Percentiles rank a stretch among this genome's conserved stretches.
phyloP scores from a whole-genome alignment of 2,329 filamentous ascomycete species.

The Aureobasidium namibiae region DNA sequence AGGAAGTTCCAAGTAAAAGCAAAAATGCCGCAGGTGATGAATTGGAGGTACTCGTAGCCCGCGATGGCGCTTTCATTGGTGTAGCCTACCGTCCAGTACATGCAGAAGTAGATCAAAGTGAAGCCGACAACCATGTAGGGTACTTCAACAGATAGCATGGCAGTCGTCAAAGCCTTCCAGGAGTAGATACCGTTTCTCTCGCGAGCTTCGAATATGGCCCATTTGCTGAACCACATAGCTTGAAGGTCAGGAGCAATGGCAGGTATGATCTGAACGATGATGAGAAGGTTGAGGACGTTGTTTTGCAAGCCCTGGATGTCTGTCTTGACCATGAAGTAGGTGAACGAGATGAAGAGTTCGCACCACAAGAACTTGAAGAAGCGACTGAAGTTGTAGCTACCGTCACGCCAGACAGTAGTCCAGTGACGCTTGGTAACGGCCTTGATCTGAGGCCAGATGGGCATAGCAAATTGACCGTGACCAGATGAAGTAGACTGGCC shows the following conservation, averaged over 20 bases:
- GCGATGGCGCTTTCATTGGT: slow-evolving; percentile 51
- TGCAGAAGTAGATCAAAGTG: slow-evolving; percentile 53
- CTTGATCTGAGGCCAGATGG: slow-evolving; percentile 6
- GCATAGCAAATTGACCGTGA: slow-evolving; percentile 5
- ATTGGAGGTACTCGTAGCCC: slow-evolving; percentile 9
- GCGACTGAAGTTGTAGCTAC: slow-evolving; percentile 11
- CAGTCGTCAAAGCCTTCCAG: slow-evolving; percentile 60
- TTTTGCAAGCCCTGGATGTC: slow-evolving; percentile 26
- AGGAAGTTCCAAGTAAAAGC: slow-evolving; percentile 1
- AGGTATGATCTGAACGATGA: slow-evolving; percentile 6
- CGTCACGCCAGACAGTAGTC: slow-evolving; percentile 9
- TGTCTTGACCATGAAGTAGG: slow-evolving; percentile 31
- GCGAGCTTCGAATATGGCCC: slow-evolving; percentile 47
- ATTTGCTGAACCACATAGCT: slow-evolving; percentile 47
- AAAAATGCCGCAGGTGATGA: background rate
- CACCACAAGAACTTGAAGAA: slow-evolving; percentile 43
- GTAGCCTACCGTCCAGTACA: slow-evolving; percentile 54
- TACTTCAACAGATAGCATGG: slow-evolving; percentile 61
- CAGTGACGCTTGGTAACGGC: slow-evolving; percentile 4
- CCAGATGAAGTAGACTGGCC: background rate
- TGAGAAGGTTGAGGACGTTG: slow-evolving; percentile 7
- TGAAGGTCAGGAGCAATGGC: slow-evolving; percentile 9
- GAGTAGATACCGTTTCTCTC: slow-evolving; percentile 53
- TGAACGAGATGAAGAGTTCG: slow-evolving; percentile 35
- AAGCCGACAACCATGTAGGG: slow-evolving; percentile 54